These are phyloP conservation scores for Grammothele lineata DNA, from an alignment of 768 basidiomycete genomes.

Conservation along the genomic window DNA sequence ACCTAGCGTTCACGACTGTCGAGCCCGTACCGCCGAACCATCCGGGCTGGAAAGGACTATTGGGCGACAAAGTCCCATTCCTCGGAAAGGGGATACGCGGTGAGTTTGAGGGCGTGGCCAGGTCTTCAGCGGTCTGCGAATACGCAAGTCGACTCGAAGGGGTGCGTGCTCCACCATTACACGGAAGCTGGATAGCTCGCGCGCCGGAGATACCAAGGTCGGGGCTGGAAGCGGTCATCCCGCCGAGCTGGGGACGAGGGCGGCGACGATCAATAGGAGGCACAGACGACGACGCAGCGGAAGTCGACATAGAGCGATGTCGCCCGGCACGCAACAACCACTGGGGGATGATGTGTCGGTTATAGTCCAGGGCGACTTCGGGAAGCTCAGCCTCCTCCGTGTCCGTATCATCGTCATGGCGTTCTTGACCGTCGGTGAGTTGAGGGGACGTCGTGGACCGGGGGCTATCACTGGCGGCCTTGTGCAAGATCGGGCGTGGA, in stretches of 20 bases:
- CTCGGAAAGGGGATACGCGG: slow-evolving; percentile 13
- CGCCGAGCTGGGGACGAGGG: slow-evolving; percentile 39
- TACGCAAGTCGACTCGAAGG: slow-evolving; percentile 19
- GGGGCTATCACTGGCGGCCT: slow-evolving; percentile 24
- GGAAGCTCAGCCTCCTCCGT: slow-evolving; percentile 80
- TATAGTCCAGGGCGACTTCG: slow-evolving; percentile 87
- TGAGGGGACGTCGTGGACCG: background rate
- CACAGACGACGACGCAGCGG: slow-evolving; percentile 27
- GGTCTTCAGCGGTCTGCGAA: slow-evolving; percentile 20
- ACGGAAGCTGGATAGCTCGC: slow-evolving; percentile 2
- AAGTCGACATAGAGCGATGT: slow-evolving; percentile 42
- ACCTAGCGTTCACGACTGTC: slow-evolving; percentile 87
- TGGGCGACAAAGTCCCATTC: slow-evolving; percentile 12
- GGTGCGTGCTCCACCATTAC: slow-evolving; percentile 11
- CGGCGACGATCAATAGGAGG: slow-evolving; percentile 30
- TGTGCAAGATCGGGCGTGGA: slow-evolving; percentile 25
- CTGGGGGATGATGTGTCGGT: slow-evolving; percentile 95
- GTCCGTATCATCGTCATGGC: slow-evolving; percentile 47
- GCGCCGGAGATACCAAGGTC: slow-evolving; percentile 42
- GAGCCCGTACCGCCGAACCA: slow-evolving; percentile 89
- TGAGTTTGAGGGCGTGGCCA: slow-evolving; percentile 26
- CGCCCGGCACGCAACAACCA: slow-evolving; percentile 68
- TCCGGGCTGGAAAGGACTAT: slow-evolving; percentile 22
- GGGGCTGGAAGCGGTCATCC: slow-evolving; percentile 66
- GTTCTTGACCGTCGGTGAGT: slow-evolving; percentile 21